A percentile compares a stretch with the other conserved stretches of the same genome.
Evolutionary conservation across 2,329 filamentous ascomycete species (phyloP).

Genomic region (Cladosporium sp.): DNA sequence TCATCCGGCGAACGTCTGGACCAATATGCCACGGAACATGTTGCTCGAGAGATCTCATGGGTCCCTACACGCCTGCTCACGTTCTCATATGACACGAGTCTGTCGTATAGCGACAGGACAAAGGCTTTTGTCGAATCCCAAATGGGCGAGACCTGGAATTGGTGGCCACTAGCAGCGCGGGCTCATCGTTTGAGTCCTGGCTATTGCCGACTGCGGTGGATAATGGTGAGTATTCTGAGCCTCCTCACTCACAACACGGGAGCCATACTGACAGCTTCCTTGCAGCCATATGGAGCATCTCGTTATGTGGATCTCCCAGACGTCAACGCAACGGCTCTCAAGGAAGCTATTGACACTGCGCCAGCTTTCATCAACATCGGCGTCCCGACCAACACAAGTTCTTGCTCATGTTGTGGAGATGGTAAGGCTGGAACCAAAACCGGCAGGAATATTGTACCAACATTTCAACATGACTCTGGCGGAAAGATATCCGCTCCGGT

Average conservation of each 20-base stretch:
- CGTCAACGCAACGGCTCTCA: neutral
- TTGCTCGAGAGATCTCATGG: neutral
- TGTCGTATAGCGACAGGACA: neutral
- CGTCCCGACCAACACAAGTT: no score
- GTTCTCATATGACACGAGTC: neutral
- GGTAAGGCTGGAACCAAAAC: no score
- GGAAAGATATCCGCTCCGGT: no score
- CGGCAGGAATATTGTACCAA: no score
- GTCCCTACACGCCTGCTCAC: neutral
- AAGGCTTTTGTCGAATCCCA: neutral
- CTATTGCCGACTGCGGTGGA: neutral
- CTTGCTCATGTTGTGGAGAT: no score
- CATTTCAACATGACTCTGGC: no score
- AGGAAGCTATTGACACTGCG: neutral
- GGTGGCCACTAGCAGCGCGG: neutral
- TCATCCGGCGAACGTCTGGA: no score
- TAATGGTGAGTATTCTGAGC: neutral
- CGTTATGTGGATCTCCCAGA: neutral
- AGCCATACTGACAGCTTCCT: neutral
- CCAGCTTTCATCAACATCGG: neutral
- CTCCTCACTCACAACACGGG: neutral
- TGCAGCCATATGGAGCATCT: neutral
- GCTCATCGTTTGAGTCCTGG: neutral
- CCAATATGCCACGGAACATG: no score
- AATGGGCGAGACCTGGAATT: neutral